Conservation (phyloP, 1,284 basidiomycete species). For the Papiliotrema flavescens region DNA sequence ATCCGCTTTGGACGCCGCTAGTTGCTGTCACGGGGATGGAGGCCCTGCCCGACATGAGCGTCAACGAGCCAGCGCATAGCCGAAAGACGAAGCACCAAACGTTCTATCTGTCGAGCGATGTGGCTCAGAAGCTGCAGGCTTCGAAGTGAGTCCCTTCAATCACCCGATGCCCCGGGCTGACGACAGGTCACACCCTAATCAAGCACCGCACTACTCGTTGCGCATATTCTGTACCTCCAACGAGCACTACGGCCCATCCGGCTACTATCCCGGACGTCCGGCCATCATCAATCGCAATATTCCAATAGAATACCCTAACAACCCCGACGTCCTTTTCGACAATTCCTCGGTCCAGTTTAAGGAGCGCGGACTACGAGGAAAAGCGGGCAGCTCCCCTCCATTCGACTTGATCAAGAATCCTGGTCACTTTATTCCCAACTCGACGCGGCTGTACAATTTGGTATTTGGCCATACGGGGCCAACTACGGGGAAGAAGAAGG, state of each 20-base stretch:
- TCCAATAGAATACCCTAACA: conserved; percentile 85
- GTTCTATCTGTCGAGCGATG: conserved; percentile 31
- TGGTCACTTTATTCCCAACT: conserved; percentile 52
- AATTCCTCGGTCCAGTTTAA: conserved; percentile 66
- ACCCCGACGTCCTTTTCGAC: conserved; percentile 87
- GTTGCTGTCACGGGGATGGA: conserved; percentile 41
- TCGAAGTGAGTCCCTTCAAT: conserved; percentile 26
- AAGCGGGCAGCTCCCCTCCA: conserved; percentile 90
- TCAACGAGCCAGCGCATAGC: conserved; percentile 29
- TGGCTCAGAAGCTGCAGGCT: conserved; percentile 35
- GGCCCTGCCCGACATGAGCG: conserved; percentile 35
- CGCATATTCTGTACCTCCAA: conserved; percentile 91
- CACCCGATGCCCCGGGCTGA: neutral
- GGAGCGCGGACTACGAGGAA: conserved; percentile 89
- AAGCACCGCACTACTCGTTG: conserved; percentile 48
- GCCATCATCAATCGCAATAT: conserved; percentile 30
- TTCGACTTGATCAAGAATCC: conserved; percentile 67
- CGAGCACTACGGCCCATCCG: conserved; percentile 61
- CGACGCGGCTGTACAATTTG: conserved; percentile 60
- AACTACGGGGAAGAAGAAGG: conserved; percentile 43
- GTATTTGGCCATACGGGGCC: conserved; percentile 85
- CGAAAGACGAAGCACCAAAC: conserved; percentile 25
- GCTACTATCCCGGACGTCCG: conserved; percentile 41
- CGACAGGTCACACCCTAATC: conserved; percentile 22
- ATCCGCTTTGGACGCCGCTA: conserved; percentile 47